phyloP scores from a whole-genome alignment of 2,329 filamentous ascomycete species.

The Ilyonectria destructans region DNA sequence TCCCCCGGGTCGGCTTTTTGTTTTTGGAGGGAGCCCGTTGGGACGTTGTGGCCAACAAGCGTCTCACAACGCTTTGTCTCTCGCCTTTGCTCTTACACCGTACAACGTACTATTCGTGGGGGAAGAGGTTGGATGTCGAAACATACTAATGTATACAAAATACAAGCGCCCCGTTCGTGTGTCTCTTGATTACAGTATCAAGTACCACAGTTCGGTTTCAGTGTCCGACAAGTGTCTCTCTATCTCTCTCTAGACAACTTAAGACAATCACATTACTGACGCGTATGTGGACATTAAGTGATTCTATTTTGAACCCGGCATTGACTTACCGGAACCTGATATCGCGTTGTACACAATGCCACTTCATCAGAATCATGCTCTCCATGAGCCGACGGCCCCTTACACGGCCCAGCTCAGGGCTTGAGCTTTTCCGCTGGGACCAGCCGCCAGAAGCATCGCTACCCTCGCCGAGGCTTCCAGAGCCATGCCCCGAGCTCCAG shows the following conservation, averaged over 20 bases:
- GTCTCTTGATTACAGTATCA: slow-evolving; percentile 1
- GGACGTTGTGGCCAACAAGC: slow-evolving; percentile 7
- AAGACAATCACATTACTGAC: slow-evolving; percentile 21
- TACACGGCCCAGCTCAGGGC: slow-evolving; percentile 44
- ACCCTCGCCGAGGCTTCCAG: slow-evolving; percentile 22
- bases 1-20: slow-evolving; percentile 10
- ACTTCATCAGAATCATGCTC: slow-evolving; percentile 37
- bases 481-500: slow-evolving; percentile 2
- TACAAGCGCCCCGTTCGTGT: background rate
- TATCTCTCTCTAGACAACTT: background rate
- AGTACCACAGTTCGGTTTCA: background rate
- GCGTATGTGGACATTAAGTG: slow-evolving; percentile 4
- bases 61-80: background rate
- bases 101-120: background rate
- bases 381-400: slow-evolving; percentile 43
- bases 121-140: background rate
- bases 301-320: slow-evolving; percentile 27
- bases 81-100: background rate
- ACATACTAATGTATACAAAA: background rate
- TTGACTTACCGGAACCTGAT: slow-evolving; percentile 13
- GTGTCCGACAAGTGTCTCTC: slow-evolving; percentile 12
- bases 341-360: slow-evolving; percentile 42
- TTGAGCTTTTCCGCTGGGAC: slow-evolving; percentile 42
- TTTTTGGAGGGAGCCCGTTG: slow-evolving; percentile 9
- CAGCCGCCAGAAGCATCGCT: slow-evolving; percentile 37